These are phyloP conservation scores for Rhizophagus prolifer DNA, from an alignment of 192 early-diverging fungal genomes.

Conservation along the genomic window DNA sequence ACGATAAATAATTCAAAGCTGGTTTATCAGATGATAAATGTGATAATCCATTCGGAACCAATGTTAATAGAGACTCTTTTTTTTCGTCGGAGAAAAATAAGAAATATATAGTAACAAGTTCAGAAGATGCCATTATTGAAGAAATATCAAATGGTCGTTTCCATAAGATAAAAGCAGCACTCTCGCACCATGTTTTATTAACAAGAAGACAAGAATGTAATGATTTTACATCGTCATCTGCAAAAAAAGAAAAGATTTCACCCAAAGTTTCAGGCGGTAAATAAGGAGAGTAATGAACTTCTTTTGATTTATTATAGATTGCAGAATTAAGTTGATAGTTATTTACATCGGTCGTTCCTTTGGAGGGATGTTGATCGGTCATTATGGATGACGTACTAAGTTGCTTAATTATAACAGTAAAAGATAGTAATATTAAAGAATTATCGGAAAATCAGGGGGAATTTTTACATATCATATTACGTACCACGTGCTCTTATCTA, in stretches of 20 bases:
- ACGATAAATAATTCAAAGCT: conserved; percentile 2
- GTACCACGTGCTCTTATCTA: neutral
- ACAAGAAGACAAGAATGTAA: conserved; percentile 24
- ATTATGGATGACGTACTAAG: neutral
- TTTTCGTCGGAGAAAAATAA: neutral
- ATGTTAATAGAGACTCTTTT: neutral
- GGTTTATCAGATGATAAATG: neutral
- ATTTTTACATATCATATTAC: neutral
- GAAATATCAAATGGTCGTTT: conserved; percentile 12
- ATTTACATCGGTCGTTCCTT: neutral
- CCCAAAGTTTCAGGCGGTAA: conserved; percentile 4
- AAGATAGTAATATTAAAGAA: neutral
- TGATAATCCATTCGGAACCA: neutral
- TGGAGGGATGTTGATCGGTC: neutral
- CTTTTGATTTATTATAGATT: neutral
- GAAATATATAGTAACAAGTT: conserved; percentile 1
- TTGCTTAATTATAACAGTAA: neutral
- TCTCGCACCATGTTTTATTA: conserved; percentile 17
- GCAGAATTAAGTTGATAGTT: neutral
- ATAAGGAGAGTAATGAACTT: neutral
- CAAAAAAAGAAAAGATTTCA: neutral
- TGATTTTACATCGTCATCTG: conserved; percentile 10
- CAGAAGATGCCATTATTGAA: neutral
- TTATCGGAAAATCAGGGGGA: neutral
- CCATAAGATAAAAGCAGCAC: conserved; percentile 14